Percentiles rank a stretch among this genome's conserved stretches.
phyloP scores from a whole-genome alignment of 805 yeast genomes.

The Cyberlindnera galapagoensis region DNA sequence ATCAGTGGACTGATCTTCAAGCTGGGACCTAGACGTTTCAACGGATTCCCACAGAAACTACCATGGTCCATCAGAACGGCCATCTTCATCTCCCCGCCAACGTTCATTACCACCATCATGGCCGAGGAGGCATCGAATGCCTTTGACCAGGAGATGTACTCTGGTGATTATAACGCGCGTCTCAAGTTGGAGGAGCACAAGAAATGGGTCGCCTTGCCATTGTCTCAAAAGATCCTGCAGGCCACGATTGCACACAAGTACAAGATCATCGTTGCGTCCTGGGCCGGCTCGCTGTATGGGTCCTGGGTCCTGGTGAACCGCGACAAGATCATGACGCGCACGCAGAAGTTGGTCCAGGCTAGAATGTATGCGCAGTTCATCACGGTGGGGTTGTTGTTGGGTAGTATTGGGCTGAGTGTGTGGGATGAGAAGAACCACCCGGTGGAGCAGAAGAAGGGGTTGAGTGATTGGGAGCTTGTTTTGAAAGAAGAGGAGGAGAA shows the following conservation, averaged over 20 bases:
- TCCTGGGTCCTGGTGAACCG: conserved; percentile 69
- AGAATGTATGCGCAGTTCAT: conserved; percentile 88
- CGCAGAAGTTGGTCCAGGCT: conserved; percentile 82
- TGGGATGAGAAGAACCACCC: conserved; percentile 54
- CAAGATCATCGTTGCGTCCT: conserved; percentile 58
- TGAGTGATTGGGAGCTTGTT: conserved; percentile 42
- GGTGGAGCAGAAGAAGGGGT: conserved; percentile 28
- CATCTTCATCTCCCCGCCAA: conserved; percentile 60
- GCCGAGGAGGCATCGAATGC: conserved; percentile 67
- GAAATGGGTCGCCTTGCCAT: conserved; percentile 46
- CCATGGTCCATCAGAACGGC: conserved; percentile 62
- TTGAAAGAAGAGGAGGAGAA: conserved; percentile 37
- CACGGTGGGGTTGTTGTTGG: conserved; percentile 64
- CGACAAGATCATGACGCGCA: conserved; percentile 65
- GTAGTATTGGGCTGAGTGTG: conserved; percentile 59
- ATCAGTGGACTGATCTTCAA: conserved; percentile 51
- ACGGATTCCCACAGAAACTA: conserved; percentile 34
- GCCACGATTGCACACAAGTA: conserved; percentile 51
- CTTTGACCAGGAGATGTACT: conserved; percentile 59
- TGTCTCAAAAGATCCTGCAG: conserved; percentile 43
- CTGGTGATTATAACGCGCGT: conserved; percentile 34
- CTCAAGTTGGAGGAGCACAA: conserved; percentile 38
- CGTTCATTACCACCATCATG: conserved; percentile 50
- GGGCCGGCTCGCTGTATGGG: conserved; percentile 79
- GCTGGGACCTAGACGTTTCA: conserved; percentile 41